Evolutionary conservation across 805 yeast genomes (phyloP).

Genomic region (Kodamaea leandrae): DNA sequence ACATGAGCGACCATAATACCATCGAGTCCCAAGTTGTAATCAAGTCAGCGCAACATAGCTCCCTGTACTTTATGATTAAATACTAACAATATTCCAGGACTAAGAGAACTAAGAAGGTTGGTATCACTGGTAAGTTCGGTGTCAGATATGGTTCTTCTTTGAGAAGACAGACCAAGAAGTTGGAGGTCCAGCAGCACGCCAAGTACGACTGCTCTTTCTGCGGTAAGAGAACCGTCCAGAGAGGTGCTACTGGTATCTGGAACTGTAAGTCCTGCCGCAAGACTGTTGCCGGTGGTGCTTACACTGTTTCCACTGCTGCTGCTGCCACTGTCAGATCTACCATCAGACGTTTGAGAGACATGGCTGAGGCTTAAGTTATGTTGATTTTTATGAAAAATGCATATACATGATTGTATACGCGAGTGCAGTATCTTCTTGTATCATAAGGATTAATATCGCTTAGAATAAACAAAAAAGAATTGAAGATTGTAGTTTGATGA

Average conservation of each 20-base stretch:
- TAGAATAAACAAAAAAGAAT: constrained; percentile 5
- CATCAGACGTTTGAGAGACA: constrained; percentile 99
- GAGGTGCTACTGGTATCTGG: constrained; percentile 99
- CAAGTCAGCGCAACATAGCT: neutral
- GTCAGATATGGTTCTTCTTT: constrained; percentile 99
- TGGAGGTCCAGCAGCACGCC: constrained; percentile 98
- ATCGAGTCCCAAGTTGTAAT: neutral
- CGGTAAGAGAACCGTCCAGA: constrained; percentile 97
- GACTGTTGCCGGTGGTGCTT: constrained; percentile 99
- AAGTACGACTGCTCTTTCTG: constrained; percentile 99
- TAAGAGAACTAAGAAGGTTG: constrained; percentile 99
- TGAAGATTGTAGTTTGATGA: neutral
- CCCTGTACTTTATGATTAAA: neutral
- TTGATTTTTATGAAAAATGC: constrained; percentile 11
- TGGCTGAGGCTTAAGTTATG: constrained; percentile 92
- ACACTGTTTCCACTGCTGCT: constrained; percentile 98
- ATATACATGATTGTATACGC: constrained; percentile 1
- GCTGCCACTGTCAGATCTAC: constrained; percentile 99
- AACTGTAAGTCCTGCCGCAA: constrained; percentile 89
- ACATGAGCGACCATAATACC: constrained; percentile 1
- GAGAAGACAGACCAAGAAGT: constrained; percentile 99
- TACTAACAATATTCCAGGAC: constrained; percentile 70
- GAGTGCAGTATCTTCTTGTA: constrained; percentile 5
- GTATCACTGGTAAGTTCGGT: constrained; percentile 99
- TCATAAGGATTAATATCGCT: constrained; percentile 13